Evolutionary conservation across 2,329 filamentous ascomycete species (phyloP).

Genomic region (Ophiostoma piceae): DNA sequence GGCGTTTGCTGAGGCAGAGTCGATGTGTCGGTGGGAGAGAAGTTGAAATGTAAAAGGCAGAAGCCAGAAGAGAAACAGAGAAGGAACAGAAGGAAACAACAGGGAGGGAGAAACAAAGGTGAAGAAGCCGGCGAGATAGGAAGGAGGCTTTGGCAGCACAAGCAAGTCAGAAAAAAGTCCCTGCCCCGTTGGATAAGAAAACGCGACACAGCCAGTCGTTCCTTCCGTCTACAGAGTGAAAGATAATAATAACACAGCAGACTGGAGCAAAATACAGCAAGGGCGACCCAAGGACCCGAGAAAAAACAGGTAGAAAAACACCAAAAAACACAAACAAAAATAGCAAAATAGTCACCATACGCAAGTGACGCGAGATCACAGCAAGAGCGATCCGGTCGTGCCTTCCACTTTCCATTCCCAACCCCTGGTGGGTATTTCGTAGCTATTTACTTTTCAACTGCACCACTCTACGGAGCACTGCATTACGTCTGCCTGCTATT

Average conservation of each 20-base stretch:
- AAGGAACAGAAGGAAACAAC: neutral
- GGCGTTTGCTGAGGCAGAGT: neutral
- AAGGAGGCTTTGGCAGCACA: slow-evolving; percentile 18
- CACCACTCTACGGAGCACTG: neutral
- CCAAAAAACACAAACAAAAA: neutral
- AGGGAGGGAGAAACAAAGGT: neutral
- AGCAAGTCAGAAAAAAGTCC: slow-evolving; percentile 9
- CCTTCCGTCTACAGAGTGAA: slow-evolving; percentile 11
- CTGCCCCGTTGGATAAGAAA: slow-evolving; percentile 14
- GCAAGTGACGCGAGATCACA: slow-evolving; percentile 9
- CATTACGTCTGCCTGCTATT: neutral
- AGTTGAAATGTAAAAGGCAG: neutral
- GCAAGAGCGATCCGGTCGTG: neutral
- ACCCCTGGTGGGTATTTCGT: neutral
- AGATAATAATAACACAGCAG: slow-evolving; percentile 14
- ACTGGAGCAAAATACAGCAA: slow-evolving; percentile 9
- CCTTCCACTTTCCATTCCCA: slow-evolving; percentile 7
- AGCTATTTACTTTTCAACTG: neutral
- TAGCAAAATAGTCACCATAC: neutral
- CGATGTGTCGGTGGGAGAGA: neutral
- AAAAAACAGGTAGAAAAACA: slow-evolving; percentile 6
- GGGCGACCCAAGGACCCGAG: slow-evolving; percentile 12
- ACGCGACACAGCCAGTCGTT: slow-evolving; percentile 22
- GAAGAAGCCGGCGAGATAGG: neutral
- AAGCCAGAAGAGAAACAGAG: neutral